A percentile compares a stretch with the other conserved stretches of the same genome.
Evolutionary conservation across 768 basidiomycete genomes (phyloP).

Genomic region (Tulasnella calospora): DNA sequence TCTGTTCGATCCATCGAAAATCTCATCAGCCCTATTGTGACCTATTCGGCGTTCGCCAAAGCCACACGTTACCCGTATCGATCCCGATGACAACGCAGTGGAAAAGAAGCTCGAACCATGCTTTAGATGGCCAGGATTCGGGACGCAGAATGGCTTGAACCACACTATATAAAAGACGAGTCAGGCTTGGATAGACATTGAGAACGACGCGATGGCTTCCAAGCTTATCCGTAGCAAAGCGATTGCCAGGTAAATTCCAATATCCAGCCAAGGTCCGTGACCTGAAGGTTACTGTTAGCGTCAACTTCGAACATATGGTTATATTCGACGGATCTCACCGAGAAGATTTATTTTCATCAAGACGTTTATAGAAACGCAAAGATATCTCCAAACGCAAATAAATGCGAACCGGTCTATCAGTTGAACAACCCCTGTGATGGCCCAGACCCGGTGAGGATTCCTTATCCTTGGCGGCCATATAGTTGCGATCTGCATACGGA

Average conservation of each 20-base stretch:
- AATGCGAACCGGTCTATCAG: background rate
- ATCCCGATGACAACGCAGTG: background rate
- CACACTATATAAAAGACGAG: background rate
- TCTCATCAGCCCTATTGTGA: background rate
- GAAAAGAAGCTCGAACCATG: background rate
- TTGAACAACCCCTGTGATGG: background rate
- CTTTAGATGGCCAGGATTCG: background rate
- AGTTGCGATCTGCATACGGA: background rate
- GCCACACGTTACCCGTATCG: background rate
- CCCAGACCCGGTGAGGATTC: background rate
- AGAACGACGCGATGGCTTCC: background rate
- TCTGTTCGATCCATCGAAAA: background rate
- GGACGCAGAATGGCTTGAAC: background rate
- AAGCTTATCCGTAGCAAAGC: background rate
- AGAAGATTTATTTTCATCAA: background rate
- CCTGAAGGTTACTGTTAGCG: background rate
- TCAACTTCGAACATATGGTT: background rate
- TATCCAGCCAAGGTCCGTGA: background rate
- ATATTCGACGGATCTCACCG: background rate
- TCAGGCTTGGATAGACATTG: background rate
- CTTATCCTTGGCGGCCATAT: background rate
- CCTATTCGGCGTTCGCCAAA: background rate
- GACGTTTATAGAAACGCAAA: background rate
- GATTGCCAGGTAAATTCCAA: background rate
- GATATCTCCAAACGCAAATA: background rate